Evolutionary conservation across 129 eudicot genomes (phyloP).

Genomic region (sunflower (Helianthus annuus)): DNA sequence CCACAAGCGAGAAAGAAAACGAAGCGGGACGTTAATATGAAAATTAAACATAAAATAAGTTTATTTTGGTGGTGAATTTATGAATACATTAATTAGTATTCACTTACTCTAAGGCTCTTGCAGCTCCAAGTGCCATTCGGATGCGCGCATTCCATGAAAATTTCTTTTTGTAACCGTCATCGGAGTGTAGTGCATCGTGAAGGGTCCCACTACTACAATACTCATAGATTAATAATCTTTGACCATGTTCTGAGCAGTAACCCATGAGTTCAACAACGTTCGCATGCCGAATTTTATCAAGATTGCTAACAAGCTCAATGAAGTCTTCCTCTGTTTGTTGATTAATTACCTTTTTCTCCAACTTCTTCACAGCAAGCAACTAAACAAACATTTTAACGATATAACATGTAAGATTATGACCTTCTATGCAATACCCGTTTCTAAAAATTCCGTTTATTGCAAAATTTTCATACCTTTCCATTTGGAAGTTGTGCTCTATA

Average conservation of each 20-base stretch:
- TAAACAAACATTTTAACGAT: conserved; percentile 24
- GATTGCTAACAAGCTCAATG: conserved; percentile 68
- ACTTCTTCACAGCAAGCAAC: conserved; percentile 87
- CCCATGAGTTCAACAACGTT: conserved; percentile 93
- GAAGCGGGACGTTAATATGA: conserved; percentile 20
- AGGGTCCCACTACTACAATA: conserved; percentile 79
- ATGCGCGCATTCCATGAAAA: conserved; percentile 88
- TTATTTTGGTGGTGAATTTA: too few species aligned
- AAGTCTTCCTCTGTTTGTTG: conserved; percentile 85
- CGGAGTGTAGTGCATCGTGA: conserved; percentile 80
- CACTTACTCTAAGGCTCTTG: conserved; percentile 95
- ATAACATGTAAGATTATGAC: too few species aligned
- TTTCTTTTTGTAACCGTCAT: conserved; percentile 71
- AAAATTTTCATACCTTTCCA: conserved; percentile 60
- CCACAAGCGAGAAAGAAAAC: conserved; percentile 5
- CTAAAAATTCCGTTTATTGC: too few species aligned
- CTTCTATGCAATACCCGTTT: too few species aligned
- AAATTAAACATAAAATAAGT: too few species aligned
- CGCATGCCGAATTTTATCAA: conserved; percentile 86
- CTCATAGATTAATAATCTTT: conserved; percentile 76
- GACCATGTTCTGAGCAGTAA: conserved; percentile 89
- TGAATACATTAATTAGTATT: not conserved
- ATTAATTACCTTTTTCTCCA: conserved; percentile 71
- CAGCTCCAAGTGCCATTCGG: conserved; percentile 98
- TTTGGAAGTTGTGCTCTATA: conserved; percentile 85